Evolutionary conservation across 75 land plant species (phyloP), one percentile per base, ranked within the genome.

Genomic region (Pseudotsuga menziesii): DNA sequence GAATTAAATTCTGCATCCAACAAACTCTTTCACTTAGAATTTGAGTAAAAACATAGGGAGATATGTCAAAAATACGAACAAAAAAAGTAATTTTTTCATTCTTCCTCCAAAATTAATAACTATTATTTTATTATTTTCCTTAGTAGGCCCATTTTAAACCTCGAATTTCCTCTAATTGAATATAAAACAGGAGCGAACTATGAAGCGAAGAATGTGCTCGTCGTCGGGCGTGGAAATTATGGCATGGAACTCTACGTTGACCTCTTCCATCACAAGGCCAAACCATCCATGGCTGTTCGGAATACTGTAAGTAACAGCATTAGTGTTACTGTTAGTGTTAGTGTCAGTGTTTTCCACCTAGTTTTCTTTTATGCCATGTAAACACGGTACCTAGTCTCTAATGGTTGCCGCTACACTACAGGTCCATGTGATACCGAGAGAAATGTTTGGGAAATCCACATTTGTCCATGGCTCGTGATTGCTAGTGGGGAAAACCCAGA

Each of bases 401-500:
- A 48, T 48, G 54, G 54, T 1, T 48, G 12, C 12, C 1, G 12
- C n/a, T 60, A 22, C 8, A n/a, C 72, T 75, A 9, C 76, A 93
- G 95, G 90, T 90, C 20, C 95, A 93, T 80, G 85, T 93, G 15
- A 61, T 91, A 2, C 95, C 95, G 13, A 56, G 95, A 36, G 95
- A 93, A 58, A 85, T 93, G 60, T 76, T 91, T 29, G 93, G 95
- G 1, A 59, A 78, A 17, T 87, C 91, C 54, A 89, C 93, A 20
- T 76, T 22, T 73, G 78, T 14, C 61, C 83, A 48, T 96, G 89
- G 87, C 78, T 95, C 57, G 81, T 95, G 11, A 93, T 89, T 6
- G 98, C 98, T 1, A 88, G 92, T 9, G 98, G 98, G 8, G 98
- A 95, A 82, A 95, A 95, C 73, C 90, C 95, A 0, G 90, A 91